Evolutionary conservation across 2,329 filamentous ascomycete genomes (phyloP).

Genomic region (Chaetomium globosum): DNA sequence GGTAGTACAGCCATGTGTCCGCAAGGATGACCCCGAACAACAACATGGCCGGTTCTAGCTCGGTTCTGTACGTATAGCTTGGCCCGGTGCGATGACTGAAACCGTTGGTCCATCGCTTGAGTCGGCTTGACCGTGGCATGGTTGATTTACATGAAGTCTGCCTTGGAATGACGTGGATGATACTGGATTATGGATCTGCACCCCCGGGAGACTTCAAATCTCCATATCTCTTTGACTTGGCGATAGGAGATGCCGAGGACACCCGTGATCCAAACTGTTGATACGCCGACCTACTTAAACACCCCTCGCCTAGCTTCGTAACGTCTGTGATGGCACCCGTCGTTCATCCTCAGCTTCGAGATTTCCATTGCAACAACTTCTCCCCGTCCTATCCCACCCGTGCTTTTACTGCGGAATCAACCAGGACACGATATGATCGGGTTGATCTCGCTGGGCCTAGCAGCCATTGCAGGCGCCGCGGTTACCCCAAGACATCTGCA

Average conservation of each 20-base stretch:
- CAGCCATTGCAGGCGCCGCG: conserved; percentile 3
- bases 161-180: not conserved
- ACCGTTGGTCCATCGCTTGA: conserved; percentile 1
- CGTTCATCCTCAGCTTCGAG: not conserved
- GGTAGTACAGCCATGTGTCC: not conserved
- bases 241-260: not conserved
- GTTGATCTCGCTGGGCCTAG: not conserved
- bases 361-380: not conserved
- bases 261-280: not conserved
- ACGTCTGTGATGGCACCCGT: not conserved
- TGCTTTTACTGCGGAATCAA: not conserved
- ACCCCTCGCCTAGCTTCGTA: not conserved
- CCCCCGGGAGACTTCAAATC: conserved; percentile 2
- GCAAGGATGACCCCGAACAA: not conserved
- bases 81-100: not conserved
- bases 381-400: not conserved
- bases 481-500: not conserved
- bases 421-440: not conserved
- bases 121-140: not conserved
- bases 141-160: not conserved
- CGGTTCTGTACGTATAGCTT: conserved; percentile 3
- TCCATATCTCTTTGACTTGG: not conserved
- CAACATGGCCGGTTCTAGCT: not conserved
- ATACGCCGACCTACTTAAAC: not conserved
- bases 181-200: not conserved